Percentiles rank a stretch among this genome's conserved stretches.
phyloP scores from a whole-genome alignment of 2,329 filamentous ascomycete genomes.

The Cordyceps cicadae region DNA sequence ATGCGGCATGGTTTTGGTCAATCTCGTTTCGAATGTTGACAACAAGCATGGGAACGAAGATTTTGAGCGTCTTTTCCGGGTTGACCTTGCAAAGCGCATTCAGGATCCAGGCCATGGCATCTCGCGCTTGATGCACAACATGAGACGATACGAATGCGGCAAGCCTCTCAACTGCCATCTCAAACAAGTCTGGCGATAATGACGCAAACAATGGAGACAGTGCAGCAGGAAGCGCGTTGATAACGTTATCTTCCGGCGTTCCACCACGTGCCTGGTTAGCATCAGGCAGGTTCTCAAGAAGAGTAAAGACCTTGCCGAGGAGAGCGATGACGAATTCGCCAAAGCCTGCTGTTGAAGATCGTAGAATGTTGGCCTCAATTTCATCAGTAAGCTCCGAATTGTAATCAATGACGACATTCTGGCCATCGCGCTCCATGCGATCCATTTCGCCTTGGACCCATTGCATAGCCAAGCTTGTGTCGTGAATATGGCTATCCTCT shows the following conservation, averaged over 20 bases:
- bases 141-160: constrained; percentile 86
- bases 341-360: constrained; percentile 90
- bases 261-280: constrained; percentile 78
- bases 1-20: constrained; percentile 91
- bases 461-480: constrained; percentile 71
- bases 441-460: constrained; percentile 96
- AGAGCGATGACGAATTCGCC: constrained; percentile 87
- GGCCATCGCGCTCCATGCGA: constrained; percentile 81
- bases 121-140: constrained; percentile 91
- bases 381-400: constrained; percentile 71
- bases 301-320: constrained; percentile 87
- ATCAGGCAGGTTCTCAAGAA: constrained; percentile 91
- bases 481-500: constrained; percentile 58
- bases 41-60: constrained; percentile 83
- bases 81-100: constrained; percentile 95
- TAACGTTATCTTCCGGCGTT: constrained; percentile 92
- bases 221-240: constrained; percentile 88
- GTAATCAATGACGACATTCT: constrained; percentile 80
- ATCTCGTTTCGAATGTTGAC: constrained; percentile 93
- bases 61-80: constrained; percentile 83
- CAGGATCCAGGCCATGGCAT: constrained; percentile 98
- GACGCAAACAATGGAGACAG: constrained; percentile 85
- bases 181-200: constrained; percentile 86
- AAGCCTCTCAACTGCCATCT: constrained; percentile 85
- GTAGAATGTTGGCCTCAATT: constrained; percentile 78